Conservation (phyloP, 495 filamentous ascomycete species). For the Hyaloscypha variabilis region DNA sequence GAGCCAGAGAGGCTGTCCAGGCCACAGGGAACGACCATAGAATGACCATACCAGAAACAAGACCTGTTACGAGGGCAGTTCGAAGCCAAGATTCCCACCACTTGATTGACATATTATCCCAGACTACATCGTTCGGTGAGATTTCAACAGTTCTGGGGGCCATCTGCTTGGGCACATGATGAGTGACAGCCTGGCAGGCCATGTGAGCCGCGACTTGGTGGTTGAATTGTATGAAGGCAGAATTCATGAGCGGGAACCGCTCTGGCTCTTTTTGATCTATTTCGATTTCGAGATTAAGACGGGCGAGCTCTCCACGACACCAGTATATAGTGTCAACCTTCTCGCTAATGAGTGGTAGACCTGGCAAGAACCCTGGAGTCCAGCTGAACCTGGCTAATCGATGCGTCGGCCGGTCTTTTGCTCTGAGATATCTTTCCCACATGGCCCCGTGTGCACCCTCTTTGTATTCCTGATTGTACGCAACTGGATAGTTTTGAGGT, state of each 20-base stretch:
- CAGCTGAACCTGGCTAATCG: constrained; percentile 76
- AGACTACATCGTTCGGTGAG: constrained; percentile 89
- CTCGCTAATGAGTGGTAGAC: constrained; percentile 77
- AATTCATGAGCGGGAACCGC: constrained; percentile 92
- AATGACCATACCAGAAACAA: constrained; percentile 78
- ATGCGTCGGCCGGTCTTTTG: constrained; percentile 84
- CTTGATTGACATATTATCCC: constrained; percentile 96
- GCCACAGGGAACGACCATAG: constrained; percentile 92
- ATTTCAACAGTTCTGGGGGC: constrained; percentile 91
- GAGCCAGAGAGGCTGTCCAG: constrained; percentile 80
- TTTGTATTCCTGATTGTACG: constrained; percentile 65
- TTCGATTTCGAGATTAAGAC: constrained; percentile 91
- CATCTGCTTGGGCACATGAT: constrained; percentile 94
- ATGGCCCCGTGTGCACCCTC: constrained; percentile 70
- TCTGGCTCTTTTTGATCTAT: constrained; percentile 85
- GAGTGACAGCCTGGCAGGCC: constrained; percentile 91
- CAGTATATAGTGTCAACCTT: constrained; percentile 96
- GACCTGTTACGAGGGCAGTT: constrained; percentile 61
- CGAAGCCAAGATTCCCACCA: constrained; percentile 93
- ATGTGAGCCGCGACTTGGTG: constrained; percentile 97
- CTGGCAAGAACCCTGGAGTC: constrained; percentile 74
- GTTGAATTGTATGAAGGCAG: constrained; percentile 98
- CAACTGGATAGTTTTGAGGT: constrained; percentile 65
- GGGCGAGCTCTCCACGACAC: constrained; percentile 85
- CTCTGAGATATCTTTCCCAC: constrained; percentile 83